Conservation (phyloP, 2,329 filamentous ascomycete genomes). For the Hypoxylon sp. region DNA sequence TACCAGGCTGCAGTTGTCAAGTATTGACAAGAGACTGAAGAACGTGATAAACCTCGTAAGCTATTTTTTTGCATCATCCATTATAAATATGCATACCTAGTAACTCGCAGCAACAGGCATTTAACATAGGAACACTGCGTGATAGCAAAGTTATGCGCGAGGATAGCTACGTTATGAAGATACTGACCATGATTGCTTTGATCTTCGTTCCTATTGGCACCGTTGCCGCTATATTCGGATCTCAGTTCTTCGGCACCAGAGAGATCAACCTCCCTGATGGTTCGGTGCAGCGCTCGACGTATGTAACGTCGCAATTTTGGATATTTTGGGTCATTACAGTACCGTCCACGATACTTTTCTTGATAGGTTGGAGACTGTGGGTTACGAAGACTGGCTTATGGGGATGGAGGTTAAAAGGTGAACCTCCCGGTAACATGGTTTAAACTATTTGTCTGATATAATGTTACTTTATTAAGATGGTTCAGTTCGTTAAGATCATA, state of each 20-base stretch:
- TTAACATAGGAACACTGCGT: slow-evolving; percentile 54
- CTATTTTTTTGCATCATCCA: too few species aligned
- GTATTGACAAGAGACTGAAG: slow-evolving; percentile 53
- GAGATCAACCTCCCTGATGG: not conserved
- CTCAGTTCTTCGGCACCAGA: slow-evolving; percentile 28
- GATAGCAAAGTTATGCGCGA: slow-evolving; percentile 52
- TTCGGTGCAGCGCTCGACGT: not conserved
- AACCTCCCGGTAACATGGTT: not conserved
- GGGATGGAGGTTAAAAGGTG: not conserved
- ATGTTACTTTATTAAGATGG: not conserved
- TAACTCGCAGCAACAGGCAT: slow-evolving; percentile 36
- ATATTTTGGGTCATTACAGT: slow-evolving; percentile 1
- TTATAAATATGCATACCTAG: too few species aligned
- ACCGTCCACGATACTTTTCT: not conserved
- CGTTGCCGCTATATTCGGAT: slow-evolving; percentile 50
- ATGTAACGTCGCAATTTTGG: not conserved
- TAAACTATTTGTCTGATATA: not conserved
- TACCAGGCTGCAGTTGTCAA: slow-evolving; percentile 52
- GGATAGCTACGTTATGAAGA: slow-evolving; percentile 54
- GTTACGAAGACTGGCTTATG: not conserved
- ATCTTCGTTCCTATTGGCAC: slow-evolving; percentile 54
- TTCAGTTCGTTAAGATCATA: too few species aligned
- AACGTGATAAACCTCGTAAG: slow-evolving; percentile 49
- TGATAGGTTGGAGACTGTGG: not conserved
- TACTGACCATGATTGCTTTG: slow-evolving; percentile 54